Evolutionary conservation across 192 early-diverging fungal species (phyloP), one percentile per base, ranked within the genome.

Genomic region (Linnemannia schmuckeri): DNA sequence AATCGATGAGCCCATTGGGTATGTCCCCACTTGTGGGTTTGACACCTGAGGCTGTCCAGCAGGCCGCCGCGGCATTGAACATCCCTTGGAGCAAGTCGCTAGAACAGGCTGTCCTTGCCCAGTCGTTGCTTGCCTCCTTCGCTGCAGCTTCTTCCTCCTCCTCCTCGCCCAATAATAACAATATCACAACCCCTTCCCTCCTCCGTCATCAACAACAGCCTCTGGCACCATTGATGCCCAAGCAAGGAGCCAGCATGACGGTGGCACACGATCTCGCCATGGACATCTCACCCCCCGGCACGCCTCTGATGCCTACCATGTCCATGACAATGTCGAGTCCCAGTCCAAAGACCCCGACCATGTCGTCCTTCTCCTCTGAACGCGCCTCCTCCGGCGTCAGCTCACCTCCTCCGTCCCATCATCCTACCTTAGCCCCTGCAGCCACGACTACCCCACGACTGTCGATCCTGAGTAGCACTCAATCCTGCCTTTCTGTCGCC

Each of bases 41-140:
- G 75, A 86, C 85, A 18, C 61, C 85, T 7, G 85, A 87, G 54
- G 72, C 80, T 70, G 80, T 87, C 6, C 85, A 81, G 44, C 85
- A 75, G 75, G 85, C 80, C 15, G 85, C 85, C 27, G 79, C 79
- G 4, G 85, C 85, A 22, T 52, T 87, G 40, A 87, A 87, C 72
- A 87, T 87, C 27, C 85, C 85, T 27, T 87, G 85, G 85, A 81
- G 76, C 71, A 81, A 87, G 42, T 68, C 75, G 0, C 71, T 87
- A 7, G 85, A 87, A 24, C 70, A 87, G 49, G 85, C 85, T 33
- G 79, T 87, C 17, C 30, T 87, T 68, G 80, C 85, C 9, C 85
- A 81, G 72, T 87, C 85, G 1, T 37, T 87, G 42, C 63, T 87
- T 72, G 72, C 79, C 37, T 78, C 79, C 0, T 70, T 87, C 24